phyloP scores from a whole-genome alignment of 2,329 filamentous ascomycete genomes.

The Ceratocystis albifundus region DNA sequence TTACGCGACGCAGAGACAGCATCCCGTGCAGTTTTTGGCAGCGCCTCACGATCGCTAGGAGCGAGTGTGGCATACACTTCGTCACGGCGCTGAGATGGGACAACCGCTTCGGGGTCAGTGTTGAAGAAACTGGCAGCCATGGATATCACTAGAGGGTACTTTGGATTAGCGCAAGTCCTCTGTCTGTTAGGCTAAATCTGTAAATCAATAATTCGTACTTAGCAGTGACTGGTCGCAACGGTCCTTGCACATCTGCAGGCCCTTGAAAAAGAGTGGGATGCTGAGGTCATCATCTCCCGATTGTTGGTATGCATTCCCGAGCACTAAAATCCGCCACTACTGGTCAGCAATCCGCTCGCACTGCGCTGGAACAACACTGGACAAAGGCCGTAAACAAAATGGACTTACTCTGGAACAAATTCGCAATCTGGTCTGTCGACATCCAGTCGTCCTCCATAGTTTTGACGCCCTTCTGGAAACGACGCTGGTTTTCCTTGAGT shows the following conservation, averaged over 20 bases:
- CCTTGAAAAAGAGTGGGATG: conserved; percentile 76
- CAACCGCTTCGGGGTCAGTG: conserved; percentile 7
- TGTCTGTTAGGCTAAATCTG: background rate
- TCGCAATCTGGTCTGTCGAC: conserved; percentile 59
- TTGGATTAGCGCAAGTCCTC: background rate
- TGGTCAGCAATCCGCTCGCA: conserved; percentile 26
- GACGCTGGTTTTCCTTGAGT: conserved; percentile 59
- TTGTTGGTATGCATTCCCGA: conserved; percentile 62
- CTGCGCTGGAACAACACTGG: background rate
- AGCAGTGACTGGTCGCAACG: conserved; percentile 70
- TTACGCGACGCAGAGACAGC: conserved; percentile 16
- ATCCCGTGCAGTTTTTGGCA: conserved; percentile 17
- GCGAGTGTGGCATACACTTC: conserved; percentile 18
- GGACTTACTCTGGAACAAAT: conserved; percentile 52
- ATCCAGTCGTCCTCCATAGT: conserved; percentile 62
- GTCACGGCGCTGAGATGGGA: conserved; percentile 3
- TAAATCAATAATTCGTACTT: conserved; percentile 38
- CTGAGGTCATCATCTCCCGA: conserved; percentile 18
- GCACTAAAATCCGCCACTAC: conserved; percentile 36
- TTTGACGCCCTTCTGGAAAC: conserved; percentile 55
- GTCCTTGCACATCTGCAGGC: conserved; percentile 53
- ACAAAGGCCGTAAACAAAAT: background rate
- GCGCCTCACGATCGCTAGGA: conserved; percentile 16
- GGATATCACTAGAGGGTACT: conserved; percentile 16
- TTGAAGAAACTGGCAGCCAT: conserved; percentile 22